phyloP scores from a whole-genome alignment of 2,329 filamentous ascomycete species.

The Lachnellula subtilissima region DNA sequence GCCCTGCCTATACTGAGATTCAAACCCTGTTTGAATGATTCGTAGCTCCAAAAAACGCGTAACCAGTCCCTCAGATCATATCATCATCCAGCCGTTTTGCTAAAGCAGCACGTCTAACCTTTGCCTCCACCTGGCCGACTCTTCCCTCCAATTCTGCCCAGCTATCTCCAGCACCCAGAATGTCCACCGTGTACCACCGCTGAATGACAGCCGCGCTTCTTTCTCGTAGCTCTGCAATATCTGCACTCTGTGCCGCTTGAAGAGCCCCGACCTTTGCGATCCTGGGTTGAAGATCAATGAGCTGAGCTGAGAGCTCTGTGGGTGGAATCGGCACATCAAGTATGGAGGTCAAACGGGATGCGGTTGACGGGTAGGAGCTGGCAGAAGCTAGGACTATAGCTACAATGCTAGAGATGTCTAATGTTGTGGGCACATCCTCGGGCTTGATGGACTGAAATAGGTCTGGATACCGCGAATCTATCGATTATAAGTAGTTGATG shows the following conservation, averaged over 20 bases:
- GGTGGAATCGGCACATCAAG: constrained; percentile 29
- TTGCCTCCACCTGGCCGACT: constrained; percentile 27
- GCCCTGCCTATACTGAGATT: not conserved
- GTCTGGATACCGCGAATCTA: constrained; percentile 31
- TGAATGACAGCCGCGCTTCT: constrained; percentile 29
- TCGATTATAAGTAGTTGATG: constrained; percentile 9
- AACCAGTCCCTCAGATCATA: not conserved
- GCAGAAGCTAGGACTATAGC: constrained; percentile 32
- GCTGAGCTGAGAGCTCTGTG: constrained; percentile 27
- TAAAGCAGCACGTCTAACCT: constrained; percentile 19
- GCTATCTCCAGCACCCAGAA: constrained; percentile 28
- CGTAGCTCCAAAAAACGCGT: not conserved
- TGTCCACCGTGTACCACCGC: constrained; percentile 29
- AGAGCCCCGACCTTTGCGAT: constrained; percentile 29
- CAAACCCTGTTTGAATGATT: not conserved
- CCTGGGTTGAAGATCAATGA: constrained; percentile 31
- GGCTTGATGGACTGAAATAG: constrained; percentile 29
- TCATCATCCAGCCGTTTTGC: constrained; percentile 7
- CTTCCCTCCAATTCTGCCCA: constrained; percentile 32
- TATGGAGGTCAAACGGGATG: constrained; percentile 32
- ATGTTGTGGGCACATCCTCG: constrained; percentile 23
- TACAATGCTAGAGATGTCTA: constrained; percentile 24
- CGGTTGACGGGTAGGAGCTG: constrained; percentile 30
- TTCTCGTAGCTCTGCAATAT: constrained; percentile 28
- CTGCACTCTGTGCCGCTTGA: constrained; percentile 27